Evolutionary conservation across 2,329 filamentous ascomycete genomes (phyloP).

Genomic region (Plectosphaerella plurivora): DNA sequence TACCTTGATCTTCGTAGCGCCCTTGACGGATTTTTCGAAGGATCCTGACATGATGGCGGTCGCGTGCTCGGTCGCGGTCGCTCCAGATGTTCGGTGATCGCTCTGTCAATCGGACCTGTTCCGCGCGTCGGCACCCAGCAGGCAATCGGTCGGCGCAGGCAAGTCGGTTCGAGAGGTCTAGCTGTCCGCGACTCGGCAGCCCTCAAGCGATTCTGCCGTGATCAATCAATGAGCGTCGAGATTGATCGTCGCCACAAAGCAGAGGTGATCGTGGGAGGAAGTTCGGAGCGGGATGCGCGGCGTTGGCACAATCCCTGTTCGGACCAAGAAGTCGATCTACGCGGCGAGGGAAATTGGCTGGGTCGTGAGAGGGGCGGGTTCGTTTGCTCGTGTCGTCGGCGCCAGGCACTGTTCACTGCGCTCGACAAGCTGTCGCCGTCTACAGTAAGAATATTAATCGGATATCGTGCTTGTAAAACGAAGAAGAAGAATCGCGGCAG

Average conservation of each 20-base stretch:
- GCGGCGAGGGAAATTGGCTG: neutral
- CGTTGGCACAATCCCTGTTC: neutral
- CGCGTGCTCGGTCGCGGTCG: too few species aligned
- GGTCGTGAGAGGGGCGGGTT: neutral
- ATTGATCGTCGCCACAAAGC: neutral
- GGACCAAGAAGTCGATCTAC: neutral
- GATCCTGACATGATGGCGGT: constrained; percentile 68
- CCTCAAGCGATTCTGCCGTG: neutral
- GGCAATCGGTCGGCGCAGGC: too few species aligned
- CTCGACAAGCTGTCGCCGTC: too few species aligned
- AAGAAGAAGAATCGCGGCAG: too few species aligned
- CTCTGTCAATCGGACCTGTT: too few species aligned
- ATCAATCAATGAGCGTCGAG: neutral
- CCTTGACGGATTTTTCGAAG: constrained; percentile 99
- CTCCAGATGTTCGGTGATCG: too few species aligned
- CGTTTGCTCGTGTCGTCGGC: neutral
- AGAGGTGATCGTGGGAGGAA: neutral
- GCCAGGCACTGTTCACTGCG: too few species aligned
- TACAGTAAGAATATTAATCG: too few species aligned
- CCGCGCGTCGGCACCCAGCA: too few species aligned
- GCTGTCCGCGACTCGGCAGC: too few species aligned
- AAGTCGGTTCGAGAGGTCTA: too few species aligned
- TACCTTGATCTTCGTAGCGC: constrained; percentile 96
- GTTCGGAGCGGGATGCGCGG: neutral
- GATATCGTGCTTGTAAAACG: too few species aligned